phyloP scores from a whole-genome alignment of 352 stramenopile genomes.

The Globisporangium rhizosaccharum region DNA sequence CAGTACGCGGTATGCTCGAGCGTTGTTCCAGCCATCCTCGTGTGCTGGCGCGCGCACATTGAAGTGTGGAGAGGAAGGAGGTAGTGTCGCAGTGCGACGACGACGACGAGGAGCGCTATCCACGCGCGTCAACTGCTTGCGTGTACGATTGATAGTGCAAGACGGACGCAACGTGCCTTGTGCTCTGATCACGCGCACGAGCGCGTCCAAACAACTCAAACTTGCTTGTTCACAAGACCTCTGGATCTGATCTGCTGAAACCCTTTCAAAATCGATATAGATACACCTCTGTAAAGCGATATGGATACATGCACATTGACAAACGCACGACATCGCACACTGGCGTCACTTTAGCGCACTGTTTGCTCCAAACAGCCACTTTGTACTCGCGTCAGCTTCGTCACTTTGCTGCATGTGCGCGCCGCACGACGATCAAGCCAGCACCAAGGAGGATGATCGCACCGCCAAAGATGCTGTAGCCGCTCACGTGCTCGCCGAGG shows the following conservation, averaged over 20 bases:
- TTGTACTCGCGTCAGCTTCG: no score
- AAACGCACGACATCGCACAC: no score
- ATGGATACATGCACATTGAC: neutral
- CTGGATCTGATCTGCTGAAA: neutral
- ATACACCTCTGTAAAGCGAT: neutral
- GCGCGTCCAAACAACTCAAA: neutral
- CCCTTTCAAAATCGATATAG: neutral
- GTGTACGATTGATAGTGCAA: neutral
- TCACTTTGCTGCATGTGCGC: conserved; percentile 5
- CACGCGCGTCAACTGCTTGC: neutral
- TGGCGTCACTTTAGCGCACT: no score
- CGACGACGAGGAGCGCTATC: neutral
- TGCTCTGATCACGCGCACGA: neutral
- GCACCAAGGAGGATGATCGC: conserved; percentile 48
- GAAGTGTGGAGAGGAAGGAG: neutral
- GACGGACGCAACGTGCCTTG: neutral
- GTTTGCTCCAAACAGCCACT: no score
- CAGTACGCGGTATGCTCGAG: neutral
- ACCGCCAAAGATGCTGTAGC: conserved; percentile 52
- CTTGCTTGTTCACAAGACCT: neutral
- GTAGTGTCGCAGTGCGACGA: neutral
- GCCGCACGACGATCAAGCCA: conserved; percentile 42
- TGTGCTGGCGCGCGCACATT: neutral
- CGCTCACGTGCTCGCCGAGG: conserved; percentile 44
- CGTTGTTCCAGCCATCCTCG: neutral